Evolutionary conservation across 1,284 basidiomycete genomes (phyloP), one percentile per base, ranked within the genome.

Genomic region (Calocybe gambosa): DNA sequence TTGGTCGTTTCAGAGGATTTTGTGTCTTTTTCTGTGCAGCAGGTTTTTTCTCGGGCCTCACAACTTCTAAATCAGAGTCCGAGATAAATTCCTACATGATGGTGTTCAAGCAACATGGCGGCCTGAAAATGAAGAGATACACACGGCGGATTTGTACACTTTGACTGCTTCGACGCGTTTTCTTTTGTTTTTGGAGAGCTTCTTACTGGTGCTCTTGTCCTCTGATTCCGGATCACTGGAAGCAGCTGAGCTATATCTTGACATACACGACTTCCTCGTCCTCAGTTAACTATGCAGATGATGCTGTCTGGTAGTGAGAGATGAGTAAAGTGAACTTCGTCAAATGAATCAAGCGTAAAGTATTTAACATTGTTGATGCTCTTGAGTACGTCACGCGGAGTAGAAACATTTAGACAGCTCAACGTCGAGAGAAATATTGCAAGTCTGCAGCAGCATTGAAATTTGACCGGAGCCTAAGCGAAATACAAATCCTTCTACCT

Each of bases 121-220:
- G 12, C 3, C 25, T 16, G 2, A 3, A 7, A n/a, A 3, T 8
- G 10, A 28, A 7, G 45, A 36, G 3, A n/a, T 15, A 44, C 46
- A 37, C 16, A 51, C 55, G 34, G 50, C 51, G 20, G 55, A 56
- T 52, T 56, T 56, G 37, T 46, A 56, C 10, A 43, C 42, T 33
- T 51, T 55, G 2, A 10, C 43, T 10, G 23, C 18, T 29, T 46
- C 50, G n/a, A 8, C 16, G 6, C 37, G 47, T 34, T 38, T 42
- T 40, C 37, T 48, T 45, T 47, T 55, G 15, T 21, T 21, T 42
- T 33, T 36, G 13, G 36, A 10, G 15, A 42, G 5, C 25, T 43
- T 34, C 12, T 42, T 15, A 19, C 16, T 19, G 6, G 16, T 33
- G 25, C 36, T 33, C 34, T 49, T 43, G n/a, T 44, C 25, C 21